These are phyloP conservation scores for Geoglossum glabrum DNA, from an alignment of 495 filamentous ascomycete species.

Conservation along the genomic window DNA sequence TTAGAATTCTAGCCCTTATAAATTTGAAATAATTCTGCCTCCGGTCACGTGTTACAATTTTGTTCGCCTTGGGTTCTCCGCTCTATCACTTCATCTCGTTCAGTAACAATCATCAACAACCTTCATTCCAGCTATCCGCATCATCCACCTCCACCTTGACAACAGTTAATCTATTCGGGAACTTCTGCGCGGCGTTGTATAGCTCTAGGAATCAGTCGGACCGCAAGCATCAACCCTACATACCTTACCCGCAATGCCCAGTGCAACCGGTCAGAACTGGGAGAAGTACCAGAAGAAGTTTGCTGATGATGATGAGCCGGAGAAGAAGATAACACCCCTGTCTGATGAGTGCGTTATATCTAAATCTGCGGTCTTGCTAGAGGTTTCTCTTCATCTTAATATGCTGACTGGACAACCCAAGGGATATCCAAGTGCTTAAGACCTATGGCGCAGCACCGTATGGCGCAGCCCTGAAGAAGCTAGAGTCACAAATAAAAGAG, in stretches of 20 bases:
- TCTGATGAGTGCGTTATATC: slow-evolving; percentile 62
- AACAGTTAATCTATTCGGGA: background rate
- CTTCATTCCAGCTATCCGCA: background rate
- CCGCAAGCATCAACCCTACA: background rate
- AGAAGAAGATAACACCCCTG: slow-evolving; percentile 97
- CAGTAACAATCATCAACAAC: background rate
- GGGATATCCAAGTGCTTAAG: slow-evolving; percentile 97
- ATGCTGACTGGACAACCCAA: slow-evolving; percentile 20
- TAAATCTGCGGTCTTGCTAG: background rate
- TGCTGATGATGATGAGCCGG: slow-evolving; percentile 85
- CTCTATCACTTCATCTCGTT: background rate
- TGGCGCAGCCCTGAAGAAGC: slow-evolving; percentile 73
- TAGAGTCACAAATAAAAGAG: slow-evolving; percentile 97
- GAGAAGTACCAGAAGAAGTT: slow-evolving; percentile 97
- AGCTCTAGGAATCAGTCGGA: too few relatives aligned
- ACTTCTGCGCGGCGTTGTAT: background rate
- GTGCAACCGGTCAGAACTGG: slow-evolving; percentile 82
- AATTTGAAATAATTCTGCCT: too few relatives aligned
- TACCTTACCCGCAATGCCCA: slow-evolving; percentile 46
- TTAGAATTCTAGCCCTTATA: too few relatives aligned
- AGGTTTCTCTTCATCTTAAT: background rate
- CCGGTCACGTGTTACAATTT: too few relatives aligned
- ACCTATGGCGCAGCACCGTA: slow-evolving; percentile 97
- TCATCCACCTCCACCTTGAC: background rate
- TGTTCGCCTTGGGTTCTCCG: too few relatives aligned